phyloP scores from a whole-genome alignment of 495 filamentous ascomycete species.

The Aspergillus saccharolyticus region DNA sequence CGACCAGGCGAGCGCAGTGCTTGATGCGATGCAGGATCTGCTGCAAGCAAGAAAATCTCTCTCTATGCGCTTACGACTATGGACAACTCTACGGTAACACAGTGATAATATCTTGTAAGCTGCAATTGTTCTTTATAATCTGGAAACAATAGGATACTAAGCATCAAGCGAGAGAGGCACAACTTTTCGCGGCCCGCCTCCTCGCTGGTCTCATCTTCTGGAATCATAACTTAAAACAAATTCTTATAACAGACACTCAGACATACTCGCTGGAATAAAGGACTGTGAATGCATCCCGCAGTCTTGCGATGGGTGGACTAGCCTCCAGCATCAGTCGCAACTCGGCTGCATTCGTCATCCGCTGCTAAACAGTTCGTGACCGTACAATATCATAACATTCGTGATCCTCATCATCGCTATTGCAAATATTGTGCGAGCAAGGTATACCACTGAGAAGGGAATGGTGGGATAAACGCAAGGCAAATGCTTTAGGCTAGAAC shows the following conservation, averaged over 20 bases:
- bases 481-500: constrained; percentile 22
- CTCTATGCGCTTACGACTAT: neutral
- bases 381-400: constrained; percentile 47
- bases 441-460: constrained; percentile 34
- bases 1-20: neutral
- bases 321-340: constrained; percentile 24
- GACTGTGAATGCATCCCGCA: constrained; percentile 22
- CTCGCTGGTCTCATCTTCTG: constrained; percentile 6
- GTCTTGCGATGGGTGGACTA: constrained; percentile 20
- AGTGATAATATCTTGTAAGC: neutral
- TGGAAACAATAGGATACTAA: neutral
- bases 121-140: neutral
- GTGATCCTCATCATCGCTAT: constrained; percentile 47
- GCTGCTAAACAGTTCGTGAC: constrained; percentile 32
- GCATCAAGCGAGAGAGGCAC: neutral
- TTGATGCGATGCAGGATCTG: too few species aligned
- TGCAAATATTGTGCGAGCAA: constrained; percentile 40
- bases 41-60: neutral
- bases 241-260: constrained; percentile 7
- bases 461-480: constrained; percentile 24
- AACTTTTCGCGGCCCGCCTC: neutral
- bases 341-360: constrained; percentile 22
- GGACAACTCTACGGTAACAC: too few species aligned
- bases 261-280: constrained; percentile 16
- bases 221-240: constrained; percentile 12